phyloP scores from a whole-genome alignment of 2,329 filamentous ascomycete genomes.

The Aspergillus costaricaensis region DNA sequence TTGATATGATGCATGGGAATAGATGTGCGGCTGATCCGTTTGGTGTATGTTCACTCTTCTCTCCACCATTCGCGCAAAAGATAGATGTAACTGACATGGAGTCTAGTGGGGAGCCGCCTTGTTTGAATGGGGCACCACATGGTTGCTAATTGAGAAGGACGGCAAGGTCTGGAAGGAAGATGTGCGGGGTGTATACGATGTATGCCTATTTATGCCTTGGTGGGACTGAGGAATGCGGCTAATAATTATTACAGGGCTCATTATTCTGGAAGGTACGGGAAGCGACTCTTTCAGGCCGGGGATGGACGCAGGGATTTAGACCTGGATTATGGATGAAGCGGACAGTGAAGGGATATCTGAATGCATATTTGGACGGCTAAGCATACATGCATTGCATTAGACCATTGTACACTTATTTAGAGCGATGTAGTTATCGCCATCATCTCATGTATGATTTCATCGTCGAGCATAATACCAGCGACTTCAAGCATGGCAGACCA shows the following conservation, averaged over 20 bases:
- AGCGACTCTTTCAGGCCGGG: neutral
- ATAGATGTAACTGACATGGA: neutral
- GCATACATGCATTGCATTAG: neutral
- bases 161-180: slow-evolving; percentile 34
- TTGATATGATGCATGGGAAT: slow-evolving; percentile 44
- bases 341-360: neutral
- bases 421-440: too few relatives aligned
- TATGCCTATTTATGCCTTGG: slow-evolving; percentile 30
- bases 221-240: neutral
- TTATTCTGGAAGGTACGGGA: slow-evolving; percentile 14
- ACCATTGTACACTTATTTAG: too few relatives aligned
- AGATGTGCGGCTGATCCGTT: slow-evolving; percentile 47
- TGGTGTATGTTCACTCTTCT: slow-evolving; percentile 29
- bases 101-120: slow-evolving; percentile 43
- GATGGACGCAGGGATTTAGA: slow-evolving; percentile 13
- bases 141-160: slow-evolving; percentile 33
- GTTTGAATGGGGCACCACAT: slow-evolving; percentile 46
- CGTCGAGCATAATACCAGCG: too few relatives aligned
- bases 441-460: too few relatives aligned
- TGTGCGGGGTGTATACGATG: slow-evolving; percentile 34
- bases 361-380: neutral
- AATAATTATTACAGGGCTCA: slow-evolving; percentile 6
- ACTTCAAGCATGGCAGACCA: neutral
- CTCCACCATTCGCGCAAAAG: neutral
- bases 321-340: slow-evolving; percentile 1